Conservation (phyloP, 1,139 yeast species). For the Taphrina flavorubra region DNA sequence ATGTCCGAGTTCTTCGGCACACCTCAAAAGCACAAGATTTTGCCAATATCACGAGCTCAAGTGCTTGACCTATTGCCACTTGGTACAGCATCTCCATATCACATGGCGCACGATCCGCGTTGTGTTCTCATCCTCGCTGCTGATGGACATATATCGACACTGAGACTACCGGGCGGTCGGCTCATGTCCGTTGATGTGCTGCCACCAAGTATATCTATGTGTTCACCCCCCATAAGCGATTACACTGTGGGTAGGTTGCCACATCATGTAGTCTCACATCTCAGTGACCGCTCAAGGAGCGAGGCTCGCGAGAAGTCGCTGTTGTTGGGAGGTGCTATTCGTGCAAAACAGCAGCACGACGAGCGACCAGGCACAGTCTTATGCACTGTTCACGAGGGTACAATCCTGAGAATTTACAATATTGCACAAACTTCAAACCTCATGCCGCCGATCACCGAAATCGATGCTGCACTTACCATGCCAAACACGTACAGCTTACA, state of each 20-base stretch:
- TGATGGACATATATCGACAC: constrained; percentile 62
- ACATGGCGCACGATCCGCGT: constrained; percentile 72
- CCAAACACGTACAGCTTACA: constrained; percentile 55
- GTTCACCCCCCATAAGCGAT: constrained; percentile 72
- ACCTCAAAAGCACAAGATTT: constrained; percentile 64
- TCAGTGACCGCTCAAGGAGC: constrained; percentile 40
- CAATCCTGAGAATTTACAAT: constrained; percentile 79
- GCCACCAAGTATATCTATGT: constrained; percentile 80
- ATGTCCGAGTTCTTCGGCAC: constrained; percentile 77
- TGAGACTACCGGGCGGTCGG: constrained; percentile 64
- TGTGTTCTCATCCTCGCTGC: constrained; percentile 64
- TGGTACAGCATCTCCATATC: constrained; percentile 65
- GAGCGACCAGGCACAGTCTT: constrained; percentile 66
- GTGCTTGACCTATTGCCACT: constrained; percentile 60
- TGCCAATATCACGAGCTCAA: constrained; percentile 58
- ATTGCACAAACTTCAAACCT: constrained; percentile 77
- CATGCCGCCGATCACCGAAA: constrained; percentile 64
- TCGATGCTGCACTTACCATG: constrained; percentile 54
- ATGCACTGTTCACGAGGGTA: constrained; percentile 82
- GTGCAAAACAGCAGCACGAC: constrained; percentile 62
- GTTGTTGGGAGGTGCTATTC: constrained; percentile 75
- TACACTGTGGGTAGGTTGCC: constrained; percentile 51
- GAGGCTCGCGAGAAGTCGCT: constrained; percentile 48
- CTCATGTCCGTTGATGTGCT: constrained; percentile 63
- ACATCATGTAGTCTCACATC: constrained; percentile 42